Conservation (phyloP, 176 grass and related monocot species). For the Avena eriantha region DNA sequence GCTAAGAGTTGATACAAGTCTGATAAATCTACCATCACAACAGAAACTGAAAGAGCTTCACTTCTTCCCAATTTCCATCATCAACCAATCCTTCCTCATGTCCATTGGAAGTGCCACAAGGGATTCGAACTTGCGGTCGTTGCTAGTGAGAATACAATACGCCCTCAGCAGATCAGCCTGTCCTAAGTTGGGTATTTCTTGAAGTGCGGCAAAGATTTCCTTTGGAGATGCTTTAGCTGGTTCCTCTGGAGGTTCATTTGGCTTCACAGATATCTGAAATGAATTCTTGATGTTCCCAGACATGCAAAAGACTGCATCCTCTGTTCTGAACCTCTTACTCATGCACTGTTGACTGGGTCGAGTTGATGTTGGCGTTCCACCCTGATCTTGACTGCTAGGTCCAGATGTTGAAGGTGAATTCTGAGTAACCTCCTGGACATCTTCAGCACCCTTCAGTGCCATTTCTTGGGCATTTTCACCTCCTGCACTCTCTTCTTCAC, state of each 20-base stretch:
- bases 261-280: slow-evolving; percentile 41
- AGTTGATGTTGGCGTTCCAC: not conserved
- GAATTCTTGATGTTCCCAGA: slow-evolving; percentile 39
- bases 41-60: not conserved
- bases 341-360: slow-evolving; percentile 8
- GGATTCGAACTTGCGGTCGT: slow-evolving; percentile 31
- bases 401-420: slow-evolving; percentile 44
- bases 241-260: slow-evolving; percentile 35
- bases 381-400: slow-evolving; percentile 32
- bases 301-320: slow-evolving; percentile 48
- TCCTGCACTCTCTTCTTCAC: slow-evolving; percentile 42
- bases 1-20: not conserved
- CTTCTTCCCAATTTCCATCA: slow-evolving; percentile 40
- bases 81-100: slow-evolving; percentile 45
- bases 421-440: not conserved
- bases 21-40: not conserved
- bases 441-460: not conserved
- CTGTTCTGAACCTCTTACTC: slow-evolving; percentile 31
- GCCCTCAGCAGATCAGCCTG: slow-evolving; percentile 29
- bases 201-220: slow-evolving; percentile 43
- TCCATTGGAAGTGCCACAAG: slow-evolving; percentile 33
- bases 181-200: slow-evolving; percentile 41
- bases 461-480: slow-evolving; percentile 38
- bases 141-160: slow-evolving; percentile 43
- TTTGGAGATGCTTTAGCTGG: slow-evolving; percentile 21